phyloP scores from a whole-genome alignment of 2,329 filamentous ascomycete species.

The Ophiostoma populinum region DNA sequence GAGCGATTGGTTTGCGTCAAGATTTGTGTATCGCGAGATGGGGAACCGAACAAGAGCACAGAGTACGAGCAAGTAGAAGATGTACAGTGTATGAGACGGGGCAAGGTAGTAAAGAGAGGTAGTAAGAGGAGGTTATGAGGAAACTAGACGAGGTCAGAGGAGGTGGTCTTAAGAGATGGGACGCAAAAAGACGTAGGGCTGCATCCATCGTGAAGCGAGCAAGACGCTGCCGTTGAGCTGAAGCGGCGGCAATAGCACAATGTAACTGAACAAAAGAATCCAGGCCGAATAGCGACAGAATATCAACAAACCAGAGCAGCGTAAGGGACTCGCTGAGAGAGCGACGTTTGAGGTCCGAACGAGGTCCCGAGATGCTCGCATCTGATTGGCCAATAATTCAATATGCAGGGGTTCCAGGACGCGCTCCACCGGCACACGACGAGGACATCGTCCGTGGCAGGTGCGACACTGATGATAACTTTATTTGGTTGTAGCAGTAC shows the following conservation, averaged over 20 bases:
- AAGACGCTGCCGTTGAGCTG: too few relatives aligned
- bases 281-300: too few relatives aligned
- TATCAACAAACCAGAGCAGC: not conserved
- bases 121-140: too few relatives aligned
- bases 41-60: not conserved
- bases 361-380: not conserved
- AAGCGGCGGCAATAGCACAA: too few relatives aligned
- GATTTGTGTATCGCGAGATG: slow-evolving; percentile 1
- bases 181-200: not conserved
- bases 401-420: slow-evolving; percentile 11
- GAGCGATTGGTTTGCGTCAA: not conserved
- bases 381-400: slow-evolving; percentile 7
- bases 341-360: slow-evolving; percentile 5
- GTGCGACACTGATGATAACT: slow-evolving; percentile 4
- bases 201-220: slow-evolving; percentile 1
- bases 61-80: not conserved
- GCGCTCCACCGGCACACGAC: slow-evolving; percentile 6
- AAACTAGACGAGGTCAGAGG: not conserved
- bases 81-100: not conserved
- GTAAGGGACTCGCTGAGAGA: not conserved
- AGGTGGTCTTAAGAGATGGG: not conserved
- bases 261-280: too few relatives aligned
- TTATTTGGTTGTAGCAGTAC: not conserved
- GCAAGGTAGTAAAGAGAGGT: not conserved
- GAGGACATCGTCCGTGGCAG: slow-evolving; percentile 1